Percentiles rank a stretch among this genome's conserved stretches.
Evolutionary conservation across 2,329 filamentous ascomycete genomes (phyloP).

Genomic region (Ilyonectria robusta): DNA sequence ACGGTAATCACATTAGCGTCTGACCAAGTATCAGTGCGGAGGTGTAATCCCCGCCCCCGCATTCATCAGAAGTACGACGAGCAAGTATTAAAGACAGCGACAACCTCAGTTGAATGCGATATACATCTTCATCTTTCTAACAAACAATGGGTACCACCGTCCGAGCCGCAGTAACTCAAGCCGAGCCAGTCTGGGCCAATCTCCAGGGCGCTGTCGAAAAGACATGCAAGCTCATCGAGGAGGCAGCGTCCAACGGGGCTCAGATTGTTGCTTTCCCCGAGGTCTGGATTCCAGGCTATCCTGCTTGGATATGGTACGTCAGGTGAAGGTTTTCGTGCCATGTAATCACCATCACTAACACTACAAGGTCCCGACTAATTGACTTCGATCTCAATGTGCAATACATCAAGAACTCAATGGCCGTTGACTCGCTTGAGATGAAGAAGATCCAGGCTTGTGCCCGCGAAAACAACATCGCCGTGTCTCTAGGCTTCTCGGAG

Average conservation of each 20-base stretch:
- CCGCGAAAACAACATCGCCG: slow-evolving; percentile 52
- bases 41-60: slow-evolving; percentile 16
- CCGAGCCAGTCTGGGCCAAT: slow-evolving; percentile 22
- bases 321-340: slow-evolving; percentile 28
- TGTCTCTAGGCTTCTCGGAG: slow-evolving; percentile 60
- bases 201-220: slow-evolving; percentile 16
- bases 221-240: slow-evolving; percentile 64
- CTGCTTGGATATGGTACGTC: slow-evolving; percentile 55
- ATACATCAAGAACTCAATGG: slow-evolving; percentile 59
- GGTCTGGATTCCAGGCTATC: slow-evolving; percentile 67
- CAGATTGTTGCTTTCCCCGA: slow-evolving; percentile 68
- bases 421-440: slow-evolving; percentile 57
- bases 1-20: too few species aligned
- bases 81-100: not conserved
- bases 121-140: not conserved
- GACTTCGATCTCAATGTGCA: slow-evolving; percentile 38
- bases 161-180: slow-evolving; percentile 26
- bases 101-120: not conserved
- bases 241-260: slow-evolving; percentile 66
- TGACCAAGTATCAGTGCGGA: slow-evolving; percentile 16
- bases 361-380: slow-evolving; percentile 38
- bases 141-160: slow-evolving; percentile 1
- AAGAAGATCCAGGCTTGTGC: slow-evolving; percentile 50
- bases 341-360: not conserved
- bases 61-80: not conserved